Evolutionary conservation across 164 flowering plant genomes (phyloP).

Genomic region (Litsea cubeba): DNA sequence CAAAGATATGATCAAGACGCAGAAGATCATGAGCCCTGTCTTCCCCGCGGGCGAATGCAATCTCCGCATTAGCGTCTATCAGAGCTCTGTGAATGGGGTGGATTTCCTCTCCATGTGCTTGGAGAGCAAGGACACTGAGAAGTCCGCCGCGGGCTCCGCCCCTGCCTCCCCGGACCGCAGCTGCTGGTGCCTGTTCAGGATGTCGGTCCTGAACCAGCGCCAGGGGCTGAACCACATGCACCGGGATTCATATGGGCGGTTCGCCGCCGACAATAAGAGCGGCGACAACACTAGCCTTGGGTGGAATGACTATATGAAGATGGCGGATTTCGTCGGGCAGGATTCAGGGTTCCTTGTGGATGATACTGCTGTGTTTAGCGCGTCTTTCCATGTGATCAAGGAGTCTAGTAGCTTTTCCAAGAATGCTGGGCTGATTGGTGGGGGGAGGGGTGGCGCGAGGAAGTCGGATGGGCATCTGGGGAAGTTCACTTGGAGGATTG

Average conservation of each 20-base stretch:
- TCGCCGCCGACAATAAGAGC: conserved; percentile 87
- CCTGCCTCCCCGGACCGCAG: background rate
- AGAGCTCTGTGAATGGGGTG: conserved; percentile 75
- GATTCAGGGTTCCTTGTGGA: conserved; percentile 82
- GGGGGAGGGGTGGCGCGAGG: conserved; percentile 45
- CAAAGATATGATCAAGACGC: conserved; percentile 92
- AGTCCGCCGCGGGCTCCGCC: conserved; percentile 17
- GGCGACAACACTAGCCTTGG: conserved; percentile 97
- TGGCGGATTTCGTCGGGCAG: conserved; percentile 66
- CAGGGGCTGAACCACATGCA: conserved; percentile 82
- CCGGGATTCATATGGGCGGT: conserved; percentile 89
- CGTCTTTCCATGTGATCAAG: conserved; percentile 90
- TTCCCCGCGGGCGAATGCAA: conserved; percentile 94
- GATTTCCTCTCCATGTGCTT: conserved; percentile 90
- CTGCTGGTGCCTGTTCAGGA: conserved; percentile 95
- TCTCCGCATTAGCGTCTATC: conserved; percentile 88
- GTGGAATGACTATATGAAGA: conserved; percentile 98
- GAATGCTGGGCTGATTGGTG: conserved; percentile 51
- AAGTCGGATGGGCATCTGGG: conserved; percentile 90
- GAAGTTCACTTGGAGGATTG: conserved; percentile 90
- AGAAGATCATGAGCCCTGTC: conserved; percentile 95
- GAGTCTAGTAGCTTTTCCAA: conserved; percentile 73
- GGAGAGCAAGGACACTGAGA: conserved; percentile 96
- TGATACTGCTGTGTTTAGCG: conserved; percentile 84
- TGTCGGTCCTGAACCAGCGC: conserved; percentile 91